A percentile compares a stretch with the other conserved stretches of the same genome.
phyloP scores from a whole-genome alignment of 2,329 filamentous ascomycete species.

The Pestalotiopsis sp. region DNA sequence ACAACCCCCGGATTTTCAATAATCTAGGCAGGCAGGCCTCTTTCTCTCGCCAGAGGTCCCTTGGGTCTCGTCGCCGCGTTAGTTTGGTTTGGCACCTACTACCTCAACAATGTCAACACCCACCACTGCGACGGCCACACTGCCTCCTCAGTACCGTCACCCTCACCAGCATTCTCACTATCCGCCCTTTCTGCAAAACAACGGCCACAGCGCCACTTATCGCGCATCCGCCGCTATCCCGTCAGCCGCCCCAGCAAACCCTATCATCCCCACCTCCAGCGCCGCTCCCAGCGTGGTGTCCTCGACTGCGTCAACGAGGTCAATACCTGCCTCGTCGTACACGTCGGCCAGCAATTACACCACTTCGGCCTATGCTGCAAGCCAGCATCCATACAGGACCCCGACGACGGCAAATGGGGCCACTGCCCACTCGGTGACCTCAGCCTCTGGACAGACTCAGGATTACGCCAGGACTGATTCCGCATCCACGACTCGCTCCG shows the following conservation, averaged over 20 bases:
- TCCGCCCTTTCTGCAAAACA: slow-evolving; percentile 27
- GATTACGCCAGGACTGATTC: slow-evolving; percentile 32
- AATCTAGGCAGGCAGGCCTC: background rate
- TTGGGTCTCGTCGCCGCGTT: background rate
- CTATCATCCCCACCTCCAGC: slow-evolving; percentile 41
- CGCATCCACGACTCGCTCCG: slow-evolving; percentile 31
- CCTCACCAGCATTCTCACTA: slow-evolving; percentile 58
- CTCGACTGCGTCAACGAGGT: slow-evolving; percentile 14
- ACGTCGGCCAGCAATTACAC: slow-evolving; percentile 24
- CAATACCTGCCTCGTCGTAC: slow-evolving; percentile 35
- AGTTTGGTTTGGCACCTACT: slow-evolving; percentile 8
- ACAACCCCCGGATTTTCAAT: slow-evolving; percentile 10
- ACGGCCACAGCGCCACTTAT: slow-evolving; percentile 47
- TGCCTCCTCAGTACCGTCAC: slow-evolving; percentile 68
- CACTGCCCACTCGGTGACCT: slow-evolving; percentile 32
- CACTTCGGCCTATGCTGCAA: slow-evolving; percentile 24
- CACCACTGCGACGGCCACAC: slow-evolving; percentile 73
- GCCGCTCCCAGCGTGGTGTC: slow-evolving; percentile 27
- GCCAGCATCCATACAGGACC: slow-evolving; percentile 18
- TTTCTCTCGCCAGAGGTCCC: background rate
- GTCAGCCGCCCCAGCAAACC: slow-evolving; percentile 32
- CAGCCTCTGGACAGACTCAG: slow-evolving; percentile 29
- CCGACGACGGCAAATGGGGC: slow-evolving; percentile 37
- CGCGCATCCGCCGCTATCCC: slow-evolving; percentile 30
- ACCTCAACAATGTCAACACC: slow-evolving; percentile 74